Percentiles rank a stretch among this genome's conserved stretches.
Evolutionary conservation across 192 early-diverging fungal species (phyloP).

Genomic region (Entomortierella lignicola): DNA sequence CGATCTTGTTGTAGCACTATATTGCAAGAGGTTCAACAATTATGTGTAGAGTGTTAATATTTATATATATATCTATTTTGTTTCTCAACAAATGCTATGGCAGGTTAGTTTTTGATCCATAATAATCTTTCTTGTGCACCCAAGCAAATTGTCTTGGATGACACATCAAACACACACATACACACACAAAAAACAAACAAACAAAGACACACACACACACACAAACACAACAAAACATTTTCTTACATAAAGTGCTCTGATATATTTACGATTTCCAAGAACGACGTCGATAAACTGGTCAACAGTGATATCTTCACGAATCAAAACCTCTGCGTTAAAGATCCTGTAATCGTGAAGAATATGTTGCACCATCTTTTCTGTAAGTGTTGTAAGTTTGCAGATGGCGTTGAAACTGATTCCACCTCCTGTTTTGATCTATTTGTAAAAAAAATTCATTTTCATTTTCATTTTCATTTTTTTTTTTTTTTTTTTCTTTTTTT

Average conservation of each 20-base stretch:
- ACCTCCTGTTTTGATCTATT: slow-evolving; percentile 92
- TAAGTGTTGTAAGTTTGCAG: slow-evolving; percentile 85
- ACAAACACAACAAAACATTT: background rate
- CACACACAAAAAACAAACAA: too few relatives aligned
- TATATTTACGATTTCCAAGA: slow-evolving; percentile 96
- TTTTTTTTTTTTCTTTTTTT: background rate
- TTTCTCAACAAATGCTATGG: too few relatives aligned
- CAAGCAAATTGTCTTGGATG: too few relatives aligned
- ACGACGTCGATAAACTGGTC: slow-evolving; percentile 99
- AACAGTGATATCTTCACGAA: slow-evolving; percentile 96
- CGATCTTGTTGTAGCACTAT: slow-evolving; percentile 95
- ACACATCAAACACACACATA: too few relatives aligned
- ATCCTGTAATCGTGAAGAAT: slow-evolving; percentile 98
- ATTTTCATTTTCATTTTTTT: background rate
- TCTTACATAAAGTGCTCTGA: slow-evolving; percentile 91
- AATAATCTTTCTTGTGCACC: too few relatives aligned
- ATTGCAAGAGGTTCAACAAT: background rate
- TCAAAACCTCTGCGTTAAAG: slow-evolving; percentile 96
- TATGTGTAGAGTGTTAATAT: too few relatives aligned
- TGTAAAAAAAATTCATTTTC: background rate
- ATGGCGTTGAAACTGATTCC: slow-evolving; percentile 96
- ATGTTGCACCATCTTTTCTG: slow-evolving; percentile 91
- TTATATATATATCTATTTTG: too few relatives aligned
- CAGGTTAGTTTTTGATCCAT: background rate
- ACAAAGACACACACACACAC: too few relatives aligned